Evolutionary conservation across 1,284 basidiomycete genomes (phyloP).

Genomic region (Sparassis latifolia): DNA sequence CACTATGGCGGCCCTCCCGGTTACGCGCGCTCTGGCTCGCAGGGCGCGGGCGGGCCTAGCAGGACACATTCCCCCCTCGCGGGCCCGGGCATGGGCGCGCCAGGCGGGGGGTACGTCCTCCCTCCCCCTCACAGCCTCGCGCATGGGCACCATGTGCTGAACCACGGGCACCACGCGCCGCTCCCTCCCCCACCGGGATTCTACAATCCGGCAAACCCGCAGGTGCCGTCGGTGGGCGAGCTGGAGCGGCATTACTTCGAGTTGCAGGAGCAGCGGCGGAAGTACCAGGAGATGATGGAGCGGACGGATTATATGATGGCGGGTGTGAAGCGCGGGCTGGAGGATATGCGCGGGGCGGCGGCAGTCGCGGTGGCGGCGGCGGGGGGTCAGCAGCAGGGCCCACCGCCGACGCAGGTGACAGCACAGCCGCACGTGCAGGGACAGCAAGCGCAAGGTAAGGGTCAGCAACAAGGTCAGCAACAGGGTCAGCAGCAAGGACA

Average conservation of each 20-base stretch:
- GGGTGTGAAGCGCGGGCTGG: conserved; percentile 62
- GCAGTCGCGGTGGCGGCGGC: conserved; percentile 9
- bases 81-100: conserved; percentile 28
- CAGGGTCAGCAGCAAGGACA: conserved; percentile 5
- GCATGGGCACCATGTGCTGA: conserved; percentile 8
- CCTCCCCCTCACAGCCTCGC: conserved; percentile 29
- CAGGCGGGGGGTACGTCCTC: conserved; percentile 28
- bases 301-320: conserved; percentile 67
- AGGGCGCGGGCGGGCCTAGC: conserved; percentile 37
- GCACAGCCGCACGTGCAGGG: conserved; percentile 5
- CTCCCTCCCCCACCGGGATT: conserved; percentile 12
- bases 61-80: conserved; percentile 61
- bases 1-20: conserved; percentile 34
- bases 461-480: conserved; percentile 6
- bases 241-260: conserved; percentile 64
- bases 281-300: conserved; percentile 64
- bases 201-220: conserved; percentile 18
- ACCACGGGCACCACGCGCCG: conserved; percentile 8
- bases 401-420: conserved; percentile 1
- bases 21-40: conserved; percentile 56
- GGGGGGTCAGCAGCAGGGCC: conserved; percentile 5
- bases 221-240: conserved; percentile 50
- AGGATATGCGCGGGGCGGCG: conserved; percentile 48
- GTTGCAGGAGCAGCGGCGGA: conserved; percentile 51
- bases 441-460: background rate